Conservation (phyloP, 371 early-diverging fungal genomes). For the Blakeslea trispora region DNA sequence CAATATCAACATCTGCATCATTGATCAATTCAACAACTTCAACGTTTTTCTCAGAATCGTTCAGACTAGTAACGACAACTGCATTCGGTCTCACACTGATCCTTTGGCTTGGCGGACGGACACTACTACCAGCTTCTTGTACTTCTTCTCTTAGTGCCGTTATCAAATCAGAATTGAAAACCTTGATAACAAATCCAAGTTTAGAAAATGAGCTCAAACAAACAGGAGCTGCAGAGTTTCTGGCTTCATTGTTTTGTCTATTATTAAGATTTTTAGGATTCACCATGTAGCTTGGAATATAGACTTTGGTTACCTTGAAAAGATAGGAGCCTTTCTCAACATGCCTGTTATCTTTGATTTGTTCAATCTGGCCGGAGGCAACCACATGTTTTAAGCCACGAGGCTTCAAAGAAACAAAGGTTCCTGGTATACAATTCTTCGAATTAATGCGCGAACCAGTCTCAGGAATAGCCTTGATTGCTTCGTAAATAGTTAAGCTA, state of each 20-base stretch:
- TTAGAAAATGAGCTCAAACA: neutral
- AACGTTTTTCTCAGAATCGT: no score
- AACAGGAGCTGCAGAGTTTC: neutral
- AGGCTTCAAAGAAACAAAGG: constrained; percentile 2
- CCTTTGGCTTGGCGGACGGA: no score
- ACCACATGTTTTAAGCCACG: no score
- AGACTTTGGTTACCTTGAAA: neutral
- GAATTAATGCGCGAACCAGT: neutral
- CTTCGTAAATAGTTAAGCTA: constrained; percentile 2
- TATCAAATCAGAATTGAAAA: no score
- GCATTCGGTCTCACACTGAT: no score
- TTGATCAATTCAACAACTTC: no score
- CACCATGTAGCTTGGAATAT: neutral
- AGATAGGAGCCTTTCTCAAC: no score
- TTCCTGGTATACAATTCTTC: constrained; percentile 3
- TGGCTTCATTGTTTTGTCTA: no score
- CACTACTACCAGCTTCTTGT: no score
- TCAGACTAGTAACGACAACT: no score
- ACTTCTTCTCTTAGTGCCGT: no score
- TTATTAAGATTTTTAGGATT: neutral
- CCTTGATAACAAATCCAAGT: neutral
- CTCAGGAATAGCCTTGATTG: neutral
- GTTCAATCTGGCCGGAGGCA: constrained; percentile 1
- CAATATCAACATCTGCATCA: no score
- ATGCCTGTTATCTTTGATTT: neutral